Base-by-base conservation (phyloP, 2,329 filamentous ascomycete genomes). In the Didymella segeticola region DNA sequence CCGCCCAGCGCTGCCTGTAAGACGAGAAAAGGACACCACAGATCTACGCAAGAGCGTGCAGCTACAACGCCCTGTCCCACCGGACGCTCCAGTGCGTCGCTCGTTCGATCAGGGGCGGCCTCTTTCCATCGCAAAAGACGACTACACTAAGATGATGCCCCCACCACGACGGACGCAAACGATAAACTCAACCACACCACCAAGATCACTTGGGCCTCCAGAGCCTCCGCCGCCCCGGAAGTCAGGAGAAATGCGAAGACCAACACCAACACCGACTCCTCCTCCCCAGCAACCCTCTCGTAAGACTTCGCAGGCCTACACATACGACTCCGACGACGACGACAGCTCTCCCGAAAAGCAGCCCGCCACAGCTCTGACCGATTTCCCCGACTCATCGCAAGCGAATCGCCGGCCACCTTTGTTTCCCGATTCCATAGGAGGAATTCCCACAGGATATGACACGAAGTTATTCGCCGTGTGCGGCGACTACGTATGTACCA, bases 361-460 rank as follows among this genome's bases (percentile, higher is more conserved):
- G 33, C 71, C 82, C 1, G 72, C 80, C 12, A 80, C 85, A 79
- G 43, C 78, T 78, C 53, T 75, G 17, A 84, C 82, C 8, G 84
- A 90, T 43, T 97, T 90, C 70, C 95, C 95, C 0, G 93, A 99
- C 74, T 81, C 89, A 1, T 90, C 91, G 1, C 87, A 89, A 61
- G 86, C 91, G 2, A 99, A 97, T 69, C 86, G 95, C 43, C 85
- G 92, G 42, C 89, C 91, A 14, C 95, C 95, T 0, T 83, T 83
- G 45, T 86, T 90, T 63, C 89, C 87, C 63, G 82, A 86, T 34
- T 88, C 89, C 0, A 83, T 84, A n/a, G 83, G 82, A 45, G 89
- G 93, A 59, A 93, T 99, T 51, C 77, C 83, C 25, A 93, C 90
- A 3, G 92, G 91, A 64, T 95, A 96, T 63, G 95, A 98, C 59